Base-by-base conservation (phyloP, 2,329 filamentous ascomycete species). In the Penicillium sp. region DNA sequence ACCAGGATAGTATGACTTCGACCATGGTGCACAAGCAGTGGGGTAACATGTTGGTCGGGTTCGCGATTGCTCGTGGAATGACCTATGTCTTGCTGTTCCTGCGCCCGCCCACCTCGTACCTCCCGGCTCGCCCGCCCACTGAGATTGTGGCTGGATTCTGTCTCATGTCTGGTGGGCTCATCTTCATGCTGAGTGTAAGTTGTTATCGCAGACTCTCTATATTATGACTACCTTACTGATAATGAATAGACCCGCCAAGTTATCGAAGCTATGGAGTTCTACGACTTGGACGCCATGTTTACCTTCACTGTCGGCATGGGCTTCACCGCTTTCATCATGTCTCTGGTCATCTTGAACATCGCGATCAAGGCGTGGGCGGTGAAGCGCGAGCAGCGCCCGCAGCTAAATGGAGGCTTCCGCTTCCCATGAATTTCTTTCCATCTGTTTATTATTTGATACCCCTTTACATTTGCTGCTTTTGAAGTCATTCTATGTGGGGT, bases 1-100 rank as follows among this genome's bases (percentile, higher is more conserved):
- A 93, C 53, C 92, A 96, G 70, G 71, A 79, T 26, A 89, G 85
- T 54, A 90, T 90, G 86, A 81, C 91, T 43, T 93, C 90, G 9
- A 89, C 85, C 61, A 96, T 94, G 89, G 83, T 97, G 45, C 93
- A 97, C 75, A 87, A 87, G 67, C 92, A 96, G 72, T 97, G 93
- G 93, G 93, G 93, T 24, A 85, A 85, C 65, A 81, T 97, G 60
- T 81, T 97, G 48, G 81, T 89, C 43, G 90, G 87, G 24, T 92
- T 90, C 49, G 87, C 91, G 0, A 79, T 95, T 52, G 86, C 90
- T 23, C 85, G 93, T 43, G 85, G 80, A 1, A 75, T 89, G 51
- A 95, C 91, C 6, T 97, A 96, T 69, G 72, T 94, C 5, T 74
- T 92, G 38, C 74, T 90, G 53, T 97, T 88, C 71, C 76, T 96